A percentile compares a stretch with the other conserved stretches of the same genome.
Conservation (phyloP, 768 basidiomycete species). For the Hydnomerulius pinastri region DNA sequence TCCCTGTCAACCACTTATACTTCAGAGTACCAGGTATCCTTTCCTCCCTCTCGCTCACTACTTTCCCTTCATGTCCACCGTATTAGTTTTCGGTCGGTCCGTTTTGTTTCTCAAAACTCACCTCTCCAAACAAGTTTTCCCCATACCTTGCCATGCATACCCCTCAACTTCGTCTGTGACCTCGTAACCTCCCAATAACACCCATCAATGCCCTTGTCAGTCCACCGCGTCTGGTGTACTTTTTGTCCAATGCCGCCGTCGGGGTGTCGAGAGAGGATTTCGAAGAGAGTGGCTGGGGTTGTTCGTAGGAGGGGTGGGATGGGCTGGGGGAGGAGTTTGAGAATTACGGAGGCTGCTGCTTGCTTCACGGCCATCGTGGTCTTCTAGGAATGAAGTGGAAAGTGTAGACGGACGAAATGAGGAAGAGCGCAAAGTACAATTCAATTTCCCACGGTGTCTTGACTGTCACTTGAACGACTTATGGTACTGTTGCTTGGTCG, state of each 20-base stretch:
- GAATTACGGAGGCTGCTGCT: slow-evolving; percentile 38
- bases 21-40: slow-evolving; percentile 73
- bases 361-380: slow-evolving; percentile 23
- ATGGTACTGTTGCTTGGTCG: no score
- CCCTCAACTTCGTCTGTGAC: slow-evolving; percentile 70
- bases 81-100: no score
- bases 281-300: slow-evolving; percentile 65
- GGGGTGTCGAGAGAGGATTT: slow-evolving; percentile 71
- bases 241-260: slow-evolving; percentile 64
- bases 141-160: slow-evolving; percentile 82
- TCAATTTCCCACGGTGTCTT: slow-evolving; percentile 10
- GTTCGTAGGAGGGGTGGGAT: slow-evolving; percentile 62
- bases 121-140: slow-evolving; percentile 79
- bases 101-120: slow-evolving; percentile 43
- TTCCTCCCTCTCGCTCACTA: slow-evolving; percentile 60
- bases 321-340: slow-evolving; percentile 56
- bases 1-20: slow-evolving; percentile 69
- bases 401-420: no score
- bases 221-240: slow-evolving; percentile 78
- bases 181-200: slow-evolving; percentile 79
- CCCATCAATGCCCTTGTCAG: slow-evolving; percentile 59
- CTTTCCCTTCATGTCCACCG: slow-evolving; percentile 46
- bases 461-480: not conserved
- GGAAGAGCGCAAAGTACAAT: no score
- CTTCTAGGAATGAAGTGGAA: no score